Conservation (phyloP, 1,284 basidiomycete species). For the Malassezia pachydermatis region DNA sequence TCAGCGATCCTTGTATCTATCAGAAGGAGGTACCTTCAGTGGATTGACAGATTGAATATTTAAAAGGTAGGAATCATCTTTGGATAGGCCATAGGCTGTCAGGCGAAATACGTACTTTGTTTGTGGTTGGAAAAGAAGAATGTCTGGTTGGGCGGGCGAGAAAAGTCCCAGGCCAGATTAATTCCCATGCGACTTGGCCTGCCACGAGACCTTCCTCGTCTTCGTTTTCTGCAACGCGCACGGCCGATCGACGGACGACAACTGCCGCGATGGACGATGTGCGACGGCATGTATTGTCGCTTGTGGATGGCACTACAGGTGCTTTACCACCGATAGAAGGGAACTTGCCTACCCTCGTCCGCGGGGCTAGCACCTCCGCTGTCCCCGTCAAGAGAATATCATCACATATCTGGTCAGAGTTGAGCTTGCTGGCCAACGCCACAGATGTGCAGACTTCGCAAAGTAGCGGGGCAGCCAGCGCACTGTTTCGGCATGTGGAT, state of each 20-base stretch:
- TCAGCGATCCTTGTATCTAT: constrained; percentile 14
- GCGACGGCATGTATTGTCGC: constrained; percentile 2
- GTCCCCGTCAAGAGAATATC: too few species aligned
- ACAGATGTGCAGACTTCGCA: too few species aligned
- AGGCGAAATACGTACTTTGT: neutral
- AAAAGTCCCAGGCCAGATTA: neutral
- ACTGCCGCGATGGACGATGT: constrained; percentile 6
- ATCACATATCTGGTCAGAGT: neutral
- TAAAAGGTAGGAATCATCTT: neutral
- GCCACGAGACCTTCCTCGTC: too few species aligned
- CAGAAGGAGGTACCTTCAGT: constrained; percentile 14
- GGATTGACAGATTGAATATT: constrained; percentile 21
- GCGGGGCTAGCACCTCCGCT: too few species aligned
- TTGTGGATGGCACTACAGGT: neutral
- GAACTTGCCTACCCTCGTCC: too few species aligned
- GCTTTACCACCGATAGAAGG: neutral
- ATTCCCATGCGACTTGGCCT: neutral
- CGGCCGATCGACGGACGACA: too few species aligned
- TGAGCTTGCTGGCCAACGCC: neutral
- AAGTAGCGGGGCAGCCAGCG: neutral
- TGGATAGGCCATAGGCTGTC: too few species aligned
- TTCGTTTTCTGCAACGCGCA: too few species aligned
- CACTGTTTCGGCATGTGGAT: constrained; percentile 7
- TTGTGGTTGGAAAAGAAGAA: neutral
- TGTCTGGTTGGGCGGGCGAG: too few species aligned